Base-by-base conservation (phyloP, 768 basidiomycete species). In the Hortiboletus campestris region DNA sequence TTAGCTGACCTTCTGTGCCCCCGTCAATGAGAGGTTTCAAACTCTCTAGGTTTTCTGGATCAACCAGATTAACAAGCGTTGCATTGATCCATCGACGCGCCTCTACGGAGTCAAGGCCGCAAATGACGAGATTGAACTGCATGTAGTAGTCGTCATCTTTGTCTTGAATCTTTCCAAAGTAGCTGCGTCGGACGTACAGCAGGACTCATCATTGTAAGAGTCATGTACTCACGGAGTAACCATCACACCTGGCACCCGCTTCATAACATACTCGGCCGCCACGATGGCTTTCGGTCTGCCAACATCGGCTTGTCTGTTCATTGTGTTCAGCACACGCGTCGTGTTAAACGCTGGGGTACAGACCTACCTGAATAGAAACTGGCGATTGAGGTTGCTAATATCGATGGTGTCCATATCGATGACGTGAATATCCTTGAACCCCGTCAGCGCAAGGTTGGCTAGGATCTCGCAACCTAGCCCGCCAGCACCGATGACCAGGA, bases 331-430 rank as follows among this genome's bases (percentile, higher is more conserved):
- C 41, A 35, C 49, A 29, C 39, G 17, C 28, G 4, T 42, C 36
- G 32, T 13, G 43, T 20, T 4, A 16, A 42, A 43, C 7, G 34
- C 2, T 28, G 17, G 28, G 29, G 52, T 43, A 47, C 28, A 51
- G 1, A 12, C 75, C 48, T 61, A 93, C 96, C 97, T 84, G 78
- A 99, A 99, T 22, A 99, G 78, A 72, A 99, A 99, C 74, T 99
- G 97, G 47, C 97, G 83, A 72, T 99, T 99, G 61, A 99, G 80
- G 73, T 99, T 99, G 67, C 94, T 98, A 67, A 99, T 91, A 75
- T 99, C 96, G 70, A 98, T 99, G 16, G 96, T 98, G 78, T 99
- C 96, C 95, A 99, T 98, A 79, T 99, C 97, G 69, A 99, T 98
- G 57, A 99, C 95, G 78, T 98, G 94, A 62, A 98, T 97, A 67